Conservation (phyloP, 371 early-diverging fungal genomes). For the Haplosporangium sp. region DNA sequence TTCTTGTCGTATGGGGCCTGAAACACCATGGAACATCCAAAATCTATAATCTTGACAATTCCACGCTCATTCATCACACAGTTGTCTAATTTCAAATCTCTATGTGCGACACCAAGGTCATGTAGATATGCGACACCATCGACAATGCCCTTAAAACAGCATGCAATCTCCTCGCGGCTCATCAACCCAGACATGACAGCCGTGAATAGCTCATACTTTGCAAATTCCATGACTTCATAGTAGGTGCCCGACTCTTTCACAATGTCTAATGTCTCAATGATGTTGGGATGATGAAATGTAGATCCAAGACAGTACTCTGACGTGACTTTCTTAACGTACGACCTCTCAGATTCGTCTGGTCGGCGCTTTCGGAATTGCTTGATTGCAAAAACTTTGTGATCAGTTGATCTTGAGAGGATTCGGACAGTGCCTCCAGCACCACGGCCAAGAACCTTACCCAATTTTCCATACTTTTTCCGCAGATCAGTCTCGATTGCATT, state of each 20-base stretch:
- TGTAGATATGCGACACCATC: slow-evolving; percentile 81
- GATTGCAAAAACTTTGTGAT: slow-evolving; percentile 74
- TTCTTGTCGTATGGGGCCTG: slow-evolving; percentile 74
- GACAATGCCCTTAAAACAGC: slow-evolving; percentile 82
- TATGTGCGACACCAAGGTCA: slow-evolving; percentile 83
- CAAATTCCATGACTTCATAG: slow-evolving; percentile 86
- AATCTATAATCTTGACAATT: slow-evolving; percentile 91
- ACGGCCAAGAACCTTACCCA: slow-evolving; percentile 74
- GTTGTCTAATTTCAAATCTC: slow-evolving; percentile 93
- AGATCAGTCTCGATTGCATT: slow-evolving; percentile 48
- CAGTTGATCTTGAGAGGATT: slow-evolving; percentile 63
- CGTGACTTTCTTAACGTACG: slow-evolving; percentile 87
- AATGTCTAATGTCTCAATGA: slow-evolving; percentile 88
- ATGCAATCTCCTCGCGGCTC: slow-evolving; percentile 73
- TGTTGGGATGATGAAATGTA: slow-evolving; percentile 85
- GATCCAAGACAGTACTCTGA: slow-evolving; percentile 88
- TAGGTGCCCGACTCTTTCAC: slow-evolving; percentile 68
- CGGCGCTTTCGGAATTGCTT: slow-evolving; percentile 84
- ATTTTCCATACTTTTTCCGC: slow-evolving; percentile 44
- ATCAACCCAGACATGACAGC: slow-evolving; percentile 77
- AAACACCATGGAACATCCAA: slow-evolving; percentile 90
- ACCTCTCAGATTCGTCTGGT: slow-evolving; percentile 76
- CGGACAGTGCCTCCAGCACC: slow-evolving; percentile 84
- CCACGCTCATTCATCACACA: slow-evolving; percentile 76
- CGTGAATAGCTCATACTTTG: slow-evolving; percentile 81